Base-by-base conservation (phyloP, 164 flowering plant genomes). In the Magnolia changhungtana region DNA sequence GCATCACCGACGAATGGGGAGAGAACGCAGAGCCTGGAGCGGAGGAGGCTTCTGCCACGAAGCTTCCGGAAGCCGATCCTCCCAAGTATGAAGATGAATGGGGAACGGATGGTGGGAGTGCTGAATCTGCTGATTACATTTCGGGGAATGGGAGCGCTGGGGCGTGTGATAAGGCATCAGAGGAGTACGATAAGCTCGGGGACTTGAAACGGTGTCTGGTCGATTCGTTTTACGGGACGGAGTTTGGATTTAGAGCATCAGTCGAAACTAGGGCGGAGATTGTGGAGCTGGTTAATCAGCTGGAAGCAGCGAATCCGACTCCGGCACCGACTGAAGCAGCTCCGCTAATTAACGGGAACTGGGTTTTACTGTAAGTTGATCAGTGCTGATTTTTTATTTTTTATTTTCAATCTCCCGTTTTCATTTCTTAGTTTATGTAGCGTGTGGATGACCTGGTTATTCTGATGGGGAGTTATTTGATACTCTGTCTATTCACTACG, bases 221-320 rank as follows among this genome's bases (percentile, higher is more conserved):
- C 77, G 99, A 94, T 81, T 86, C 92, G 21, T 87, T 92, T 76
- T 92, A 90, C 64, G 97, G 95, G 67, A 88, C 96, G 7, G 89
- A 91, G 52, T 80, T 89, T 1, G 98, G 98, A 74, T 89, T 92
- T 37, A 80, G 83, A 74, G 94, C 94, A 0, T 80, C 91, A 9
- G 21, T 86, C 11, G 99, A 94, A 75, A 87, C 89, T 18, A 81
- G 98, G 78, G 98, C 90, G 7, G 99, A 96, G 92, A 89, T 91
- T 21, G 80, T 84, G 76, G 99, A 96, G 83, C 73, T 96, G 70
- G 91, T 94, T 68, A 85, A 78, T 79, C 95, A 91, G 87, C 78
- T 96, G 82, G 99, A 96, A 83, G 86, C 91, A 3, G 77, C 71
- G 49, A 96, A 96, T 80, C 99, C 98, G 2, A 91, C 88, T 27